A percentile compares a stretch with the other conserved stretches of the same genome.
phyloP scores from a whole-genome alignment of 352 stramenopile species.

The Halophytophthora batemanensis region DNA sequence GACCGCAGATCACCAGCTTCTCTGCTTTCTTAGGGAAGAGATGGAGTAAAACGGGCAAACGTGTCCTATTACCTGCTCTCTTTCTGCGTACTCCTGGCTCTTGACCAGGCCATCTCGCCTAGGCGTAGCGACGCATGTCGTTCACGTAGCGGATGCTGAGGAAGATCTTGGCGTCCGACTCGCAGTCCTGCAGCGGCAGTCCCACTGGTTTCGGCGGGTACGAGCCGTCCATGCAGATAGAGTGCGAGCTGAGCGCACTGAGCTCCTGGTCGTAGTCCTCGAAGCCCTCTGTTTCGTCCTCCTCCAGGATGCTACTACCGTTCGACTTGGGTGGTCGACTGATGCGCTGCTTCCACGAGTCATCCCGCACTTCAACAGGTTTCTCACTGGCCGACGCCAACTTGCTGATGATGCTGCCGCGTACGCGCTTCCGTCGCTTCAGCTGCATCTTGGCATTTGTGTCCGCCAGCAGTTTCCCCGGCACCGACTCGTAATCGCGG shows the following conservation, averaged over 20 bases:
- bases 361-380: conserved; percentile 57
- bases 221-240: conserved; percentile 48
- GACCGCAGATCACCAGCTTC: no score
- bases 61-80: conserved; percentile 7
- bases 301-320: conserved; percentile 41
- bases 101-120: conserved; percentile 4
- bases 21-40: no score
- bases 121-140: conserved; percentile 79
- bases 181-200: conserved; percentile 46
- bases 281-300: conserved; percentile 43
- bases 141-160: conserved; percentile 87
- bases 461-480: conserved; percentile 65
- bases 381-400: conserved; percentile 35
- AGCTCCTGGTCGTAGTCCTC: conserved; percentile 70
- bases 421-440: conserved; percentile 76
- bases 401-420: conserved; percentile 77
- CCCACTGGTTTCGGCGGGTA: conserved; percentile 48
- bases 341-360: conserved; percentile 66
- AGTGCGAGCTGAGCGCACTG: conserved; percentile 51
- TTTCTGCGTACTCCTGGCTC: neutral
- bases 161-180: conserved; percentile 59
- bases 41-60: no score
- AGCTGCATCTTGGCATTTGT: conserved; percentile 69
- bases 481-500: conserved; percentile 72
- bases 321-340: conserved; percentile 32